These are phyloP conservation scores for Trichocladium uniseriatum DNA, from an alignment of 495 filamentous ascomycete genomes.

Conservation along the genomic window DNA sequence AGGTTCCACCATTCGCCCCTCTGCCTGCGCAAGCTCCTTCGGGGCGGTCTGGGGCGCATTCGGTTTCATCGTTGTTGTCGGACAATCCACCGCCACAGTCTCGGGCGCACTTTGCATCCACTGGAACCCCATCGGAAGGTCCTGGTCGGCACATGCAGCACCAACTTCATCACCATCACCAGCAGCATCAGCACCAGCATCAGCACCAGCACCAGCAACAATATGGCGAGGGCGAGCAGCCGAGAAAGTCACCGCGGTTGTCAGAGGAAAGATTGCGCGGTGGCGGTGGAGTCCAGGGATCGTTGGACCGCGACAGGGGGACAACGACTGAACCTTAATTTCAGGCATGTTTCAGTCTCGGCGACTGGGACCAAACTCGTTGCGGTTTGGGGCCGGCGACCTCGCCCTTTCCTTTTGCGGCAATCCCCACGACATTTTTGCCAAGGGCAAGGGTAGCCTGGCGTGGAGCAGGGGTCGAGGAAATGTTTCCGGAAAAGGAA, in stretches of 20 bases:
- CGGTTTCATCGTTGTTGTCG: constrained; percentile 41
- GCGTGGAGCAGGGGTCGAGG: too few species aligned
- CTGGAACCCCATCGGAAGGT: constrained; percentile 14
- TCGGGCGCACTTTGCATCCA: constrained; percentile 17
- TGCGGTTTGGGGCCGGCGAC: constrained; percentile 5
- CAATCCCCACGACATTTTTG: not conserved
- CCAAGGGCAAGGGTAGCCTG: too few species aligned
- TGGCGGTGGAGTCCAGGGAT: constrained; percentile 21
- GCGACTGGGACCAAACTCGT: constrained; percentile 10
- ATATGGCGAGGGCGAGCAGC: constrained; percentile 17
- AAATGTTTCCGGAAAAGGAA: not conserved
- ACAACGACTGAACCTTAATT: constrained; percentile 33
- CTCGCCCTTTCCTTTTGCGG: constrained; percentile 8
- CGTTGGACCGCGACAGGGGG: constrained; percentile 27
- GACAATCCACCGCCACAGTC: constrained; percentile 30
- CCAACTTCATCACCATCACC: constrained; percentile 7
- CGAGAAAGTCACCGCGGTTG: constrained; percentile 16
- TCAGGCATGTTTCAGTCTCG: constrained; percentile 32
- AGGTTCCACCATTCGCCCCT: not conserved
- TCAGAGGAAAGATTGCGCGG: constrained; percentile 24
- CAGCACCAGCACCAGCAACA: constrained; percentile 12
- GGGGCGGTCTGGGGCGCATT: constrained; percentile 31
- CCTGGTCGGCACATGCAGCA: constrained; percentile 15
- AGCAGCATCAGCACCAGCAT: constrained; percentile 8
- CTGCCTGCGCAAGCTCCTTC: constrained; percentile 11